Conservation (phyloP, 2,329 filamentous ascomycete genomes). For the Hymenoscyphus repandus region DNA sequence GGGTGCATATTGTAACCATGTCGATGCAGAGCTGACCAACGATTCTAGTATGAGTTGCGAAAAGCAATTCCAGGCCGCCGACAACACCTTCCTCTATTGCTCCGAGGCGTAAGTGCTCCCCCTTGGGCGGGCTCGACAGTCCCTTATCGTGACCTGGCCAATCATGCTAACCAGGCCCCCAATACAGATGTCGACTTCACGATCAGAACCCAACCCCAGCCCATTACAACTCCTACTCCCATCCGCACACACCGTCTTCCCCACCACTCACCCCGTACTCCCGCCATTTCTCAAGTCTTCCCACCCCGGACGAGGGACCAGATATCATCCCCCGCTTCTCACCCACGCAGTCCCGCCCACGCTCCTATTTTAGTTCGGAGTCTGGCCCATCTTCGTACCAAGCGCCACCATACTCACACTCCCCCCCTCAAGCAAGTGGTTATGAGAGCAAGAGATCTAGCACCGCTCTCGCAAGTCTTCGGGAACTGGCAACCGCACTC, state of each 20-base stretch:
- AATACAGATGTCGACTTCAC: conserved; percentile 24
- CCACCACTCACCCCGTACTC: conserved; percentile 30
- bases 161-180: conserved; percentile 3
- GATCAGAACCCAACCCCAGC: conserved; percentile 22
- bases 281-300: conserved; percentile 32
- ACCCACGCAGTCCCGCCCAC: conserved; percentile 54
- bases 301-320: conserved; percentile 44
- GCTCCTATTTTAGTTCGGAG: conserved; percentile 48
- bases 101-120: conserved; percentile 51
- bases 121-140: not conserved
- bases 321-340: conserved; percentile 61
- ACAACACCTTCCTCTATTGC: conserved; percentile 56
- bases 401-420: conserved; percentile 31
- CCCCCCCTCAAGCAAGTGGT: conserved; percentile 5
- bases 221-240: conserved; percentile 14
- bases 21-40: conserved; percentile 20
- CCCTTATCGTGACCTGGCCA: conserved; percentile 19
- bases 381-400: conserved; percentile 33
- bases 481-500: conserved; percentile 26
- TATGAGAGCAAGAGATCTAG: conserved; percentile 12
- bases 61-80: conserved; percentile 57
- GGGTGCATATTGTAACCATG: conserved; percentile 19
- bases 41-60: conserved; percentile 57
- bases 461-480: conserved; percentile 24
- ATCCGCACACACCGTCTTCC: conserved; percentile 22